Conservation (phyloP, 2,329 filamentous ascomycete species). For the Colletotrichum musicola region DNA sequence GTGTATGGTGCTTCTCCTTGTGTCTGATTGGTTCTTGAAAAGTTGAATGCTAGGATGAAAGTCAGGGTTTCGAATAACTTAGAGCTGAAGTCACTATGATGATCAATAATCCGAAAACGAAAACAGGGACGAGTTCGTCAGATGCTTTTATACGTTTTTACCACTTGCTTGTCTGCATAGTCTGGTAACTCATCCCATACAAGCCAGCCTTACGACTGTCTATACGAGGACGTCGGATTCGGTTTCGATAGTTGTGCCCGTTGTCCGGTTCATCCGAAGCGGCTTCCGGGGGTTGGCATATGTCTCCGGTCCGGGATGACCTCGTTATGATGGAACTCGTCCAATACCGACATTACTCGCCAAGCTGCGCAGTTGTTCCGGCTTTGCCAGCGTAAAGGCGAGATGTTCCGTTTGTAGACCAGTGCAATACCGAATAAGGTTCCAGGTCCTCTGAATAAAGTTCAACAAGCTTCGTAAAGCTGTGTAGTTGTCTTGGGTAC, state of each 20-base stretch:
- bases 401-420: too few relatives aligned
- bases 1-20: background rate
- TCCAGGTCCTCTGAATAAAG: too few relatives aligned
- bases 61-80: too few relatives aligned
- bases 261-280: background rate
- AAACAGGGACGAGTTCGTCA: too few relatives aligned
- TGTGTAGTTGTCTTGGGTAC: too few relatives aligned
- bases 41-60: background rate
- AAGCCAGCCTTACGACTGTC: background rate
- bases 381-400: too few relatives aligned
- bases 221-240: background rate
- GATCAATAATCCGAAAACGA: too few relatives aligned
- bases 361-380: background rate
- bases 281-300: background rate
- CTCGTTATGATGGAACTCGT: background rate
- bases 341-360: background rate
- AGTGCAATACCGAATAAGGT: too few relatives aligned
- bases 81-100: too few relatives aligned
- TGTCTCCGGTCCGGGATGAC: background rate
- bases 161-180: too few relatives aligned
- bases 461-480: too few relatives aligned
- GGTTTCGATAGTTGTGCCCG: background rate
- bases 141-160: background rate
- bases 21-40: background rate
- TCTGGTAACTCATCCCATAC: too few relatives aligned